Base-by-base conservation (phyloP, 2,329 filamentous ascomycete species). In the Ophiocordyceps robertsii region DNA sequence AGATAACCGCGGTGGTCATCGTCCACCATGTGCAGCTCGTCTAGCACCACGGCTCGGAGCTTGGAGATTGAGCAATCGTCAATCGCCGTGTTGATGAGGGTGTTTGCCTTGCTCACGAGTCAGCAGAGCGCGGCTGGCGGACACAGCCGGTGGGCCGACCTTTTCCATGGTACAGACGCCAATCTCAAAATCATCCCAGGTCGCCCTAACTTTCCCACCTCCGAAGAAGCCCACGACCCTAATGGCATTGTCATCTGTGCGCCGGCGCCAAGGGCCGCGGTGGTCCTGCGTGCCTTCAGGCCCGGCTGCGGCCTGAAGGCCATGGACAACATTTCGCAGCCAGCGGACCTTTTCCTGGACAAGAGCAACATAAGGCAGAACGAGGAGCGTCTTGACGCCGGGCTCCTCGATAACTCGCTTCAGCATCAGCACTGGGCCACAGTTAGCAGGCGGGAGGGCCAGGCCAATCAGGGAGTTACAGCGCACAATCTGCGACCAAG, bases 21-120 rank as follows among this genome's bases (percentile, higher is more conserved):
- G 51, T 86, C 80, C 37, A 88, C 69, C 82, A 89, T 87, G 56
- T 89, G 84, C n/a, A 88, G 63, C 55, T 89, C 84, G 52, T 89
- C 84, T 30, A 88, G 65, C 13, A 88, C 80, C 16, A 87, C 74
- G 11, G 79, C 66, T 38, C 73, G 75, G 37, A 89, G 63, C 17
- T 77, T 69, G n/a, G 69, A 64, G 45, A 86, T 72, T 4, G 69
- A 75, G 53, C 73, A 77, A 47, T 88, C 80, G 47, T 84, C 79
- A 49, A 88, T 84, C 13, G 82, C 80, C 19, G 72, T 66, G 51
- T 89, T 88, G 27, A 87, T 70, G 33, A 89, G 68, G 11, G 79
- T 72, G 53, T 88, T 89, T 42, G 83, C 83, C 80, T 85, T 35
- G 13, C 2, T 16, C n/a, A 10, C 6, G 17, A 5, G 9, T 14